phyloP scores from a whole-genome alignment of 306 rosid species.

The barrel medic (Medicago truncatula) region DNA sequence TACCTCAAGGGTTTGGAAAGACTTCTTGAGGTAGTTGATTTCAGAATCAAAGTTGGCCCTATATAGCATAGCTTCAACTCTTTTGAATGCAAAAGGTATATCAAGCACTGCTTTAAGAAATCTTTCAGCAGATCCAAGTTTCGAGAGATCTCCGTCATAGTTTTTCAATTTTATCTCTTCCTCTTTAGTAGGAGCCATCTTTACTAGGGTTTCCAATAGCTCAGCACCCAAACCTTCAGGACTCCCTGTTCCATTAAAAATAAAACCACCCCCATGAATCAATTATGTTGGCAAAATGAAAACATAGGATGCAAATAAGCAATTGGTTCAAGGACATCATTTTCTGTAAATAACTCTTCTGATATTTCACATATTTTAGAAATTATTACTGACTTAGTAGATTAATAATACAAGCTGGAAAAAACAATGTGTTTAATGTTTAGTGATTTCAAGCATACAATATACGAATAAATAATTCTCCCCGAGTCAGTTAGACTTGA shows the following conservation, averaged over 20 bases:
- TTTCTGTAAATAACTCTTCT: conserved; percentile 5
- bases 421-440: conserved; percentile 10
- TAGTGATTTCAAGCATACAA: conserved; percentile 4
- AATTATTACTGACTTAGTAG: neutral
- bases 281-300: conserved; percentile 33
- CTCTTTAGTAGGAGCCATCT: conserved; percentile 99
- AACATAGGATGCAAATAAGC: conserved; percentile 3
- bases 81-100: conserved; percentile 87
- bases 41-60: conserved; percentile 94
- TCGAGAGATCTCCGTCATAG: conserved; percentile 74
- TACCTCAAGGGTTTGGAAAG: conserved; percentile 94
- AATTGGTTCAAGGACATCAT: conserved; percentile 9
- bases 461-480: neutral
- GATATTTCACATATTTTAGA: conserved; percentile 20
- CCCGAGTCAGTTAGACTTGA: conserved; percentile 11
- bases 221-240: conserved; percentile 92
- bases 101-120: conserved; percentile 91
- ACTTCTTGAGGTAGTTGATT: conserved; percentile 83
- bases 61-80: conserved; percentile 99
- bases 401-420: conserved; percentile 25
- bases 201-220: conserved; percentile 94
- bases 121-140: conserved; percentile 94
- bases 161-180: conserved; percentile 91
- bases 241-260: conserved; percentile 65
- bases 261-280: conserved; percentile 4